These are phyloP conservation scores for Podospora conica DNA, from an alignment of 495 filamentous ascomycete species.

Conservation along the genomic window DNA sequence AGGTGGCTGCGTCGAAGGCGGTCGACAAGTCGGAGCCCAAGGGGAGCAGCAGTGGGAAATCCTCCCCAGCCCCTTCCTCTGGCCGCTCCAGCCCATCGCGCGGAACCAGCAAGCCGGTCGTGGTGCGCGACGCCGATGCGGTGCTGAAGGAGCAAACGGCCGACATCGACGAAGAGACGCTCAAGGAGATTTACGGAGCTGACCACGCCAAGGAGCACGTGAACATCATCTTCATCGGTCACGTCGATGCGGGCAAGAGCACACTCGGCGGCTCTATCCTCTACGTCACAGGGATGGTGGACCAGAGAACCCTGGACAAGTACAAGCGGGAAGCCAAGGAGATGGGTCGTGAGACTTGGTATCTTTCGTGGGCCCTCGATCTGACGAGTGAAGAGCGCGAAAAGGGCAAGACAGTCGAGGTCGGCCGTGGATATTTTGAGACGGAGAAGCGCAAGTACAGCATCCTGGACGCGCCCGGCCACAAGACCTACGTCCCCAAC, in stretches of 20 bases:
- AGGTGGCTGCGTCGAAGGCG: slow-evolving; percentile 57
- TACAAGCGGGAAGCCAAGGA: slow-evolving; percentile 96
- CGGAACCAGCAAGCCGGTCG: slow-evolving; percentile 43
- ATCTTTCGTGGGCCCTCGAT: slow-evolving; percentile 95
- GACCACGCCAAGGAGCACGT: slow-evolving; percentile 73
- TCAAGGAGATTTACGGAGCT: slow-evolving; percentile 89
- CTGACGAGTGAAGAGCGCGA: slow-evolving; percentile 90
- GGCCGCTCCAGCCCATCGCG: slow-evolving; percentile 67
- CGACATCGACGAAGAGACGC: slow-evolving; percentile 82
- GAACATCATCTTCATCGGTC: slow-evolving; percentile 96
- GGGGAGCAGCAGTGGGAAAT: slow-evolving; percentile 56
- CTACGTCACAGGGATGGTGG: slow-evolving; percentile 95
- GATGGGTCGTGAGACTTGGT: slow-evolving; percentile 93
- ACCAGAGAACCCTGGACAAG: slow-evolving; percentile 96
- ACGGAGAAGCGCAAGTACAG: slow-evolving; percentile 83
- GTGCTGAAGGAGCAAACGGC: slow-evolving; percentile 82
- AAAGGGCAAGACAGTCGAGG: slow-evolving; percentile 98
- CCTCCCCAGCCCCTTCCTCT: slow-evolving; percentile 71
- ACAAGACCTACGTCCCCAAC: slow-evolving; percentile 92
- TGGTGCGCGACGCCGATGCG: slow-evolving; percentile 64
- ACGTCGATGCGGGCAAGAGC: slow-evolving; percentile 96
- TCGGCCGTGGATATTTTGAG: slow-evolving; percentile 94
- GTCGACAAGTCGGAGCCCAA: slow-evolving; percentile 81
- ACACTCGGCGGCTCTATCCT: slow-evolving; percentile 90
- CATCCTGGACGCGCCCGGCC: slow-evolving; percentile 91